Conservation (phyloP, 441 rosid species). For the Populus trichocarpa region DNA sequence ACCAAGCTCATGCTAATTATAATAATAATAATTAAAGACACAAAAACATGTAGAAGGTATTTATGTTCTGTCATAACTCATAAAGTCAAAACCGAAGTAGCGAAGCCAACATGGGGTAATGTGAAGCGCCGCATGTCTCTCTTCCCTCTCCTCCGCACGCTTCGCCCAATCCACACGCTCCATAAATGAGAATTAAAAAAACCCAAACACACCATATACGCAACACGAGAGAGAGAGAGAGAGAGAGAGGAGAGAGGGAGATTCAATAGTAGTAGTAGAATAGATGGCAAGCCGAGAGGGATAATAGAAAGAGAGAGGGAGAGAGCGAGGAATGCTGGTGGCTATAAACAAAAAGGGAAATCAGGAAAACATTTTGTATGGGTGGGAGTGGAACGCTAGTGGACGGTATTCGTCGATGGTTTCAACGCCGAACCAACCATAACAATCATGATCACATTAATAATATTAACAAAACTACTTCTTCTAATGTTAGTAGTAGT, state of each 20-base stretch:
- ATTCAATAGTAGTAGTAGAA: too few species aligned
- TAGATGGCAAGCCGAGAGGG: constrained; percentile 9
- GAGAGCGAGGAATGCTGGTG: constrained; percentile 33
- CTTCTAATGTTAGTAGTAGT: constrained; percentile 10
- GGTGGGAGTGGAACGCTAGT: constrained; percentile 66
- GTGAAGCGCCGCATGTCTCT: not conserved
- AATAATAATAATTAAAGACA: not conserved
- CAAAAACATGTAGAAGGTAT: not conserved
- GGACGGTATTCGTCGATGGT: constrained; percentile 96
- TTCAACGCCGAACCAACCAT: constrained; percentile 52
- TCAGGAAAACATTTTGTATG: not conserved
- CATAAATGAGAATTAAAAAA: not conserved
- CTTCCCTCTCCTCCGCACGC: not conserved
- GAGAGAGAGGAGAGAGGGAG: not conserved
- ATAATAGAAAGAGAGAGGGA: constrained; percentile 1
- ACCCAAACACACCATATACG: too few species aligned
- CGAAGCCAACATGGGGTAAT: not conserved
- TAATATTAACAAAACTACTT: not conserved
- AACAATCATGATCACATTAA: constrained; percentile 8
- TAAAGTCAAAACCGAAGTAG: too few species aligned
- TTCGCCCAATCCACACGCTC: not conserved
- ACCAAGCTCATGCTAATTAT: too few species aligned
- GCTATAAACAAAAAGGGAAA: constrained; percentile 19
- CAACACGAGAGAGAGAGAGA: not conserved
- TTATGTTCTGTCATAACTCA: not conserved